Conservation (phyloP, 371 early-diverging fungal genomes). For the Mortierella sp. region DNA sequence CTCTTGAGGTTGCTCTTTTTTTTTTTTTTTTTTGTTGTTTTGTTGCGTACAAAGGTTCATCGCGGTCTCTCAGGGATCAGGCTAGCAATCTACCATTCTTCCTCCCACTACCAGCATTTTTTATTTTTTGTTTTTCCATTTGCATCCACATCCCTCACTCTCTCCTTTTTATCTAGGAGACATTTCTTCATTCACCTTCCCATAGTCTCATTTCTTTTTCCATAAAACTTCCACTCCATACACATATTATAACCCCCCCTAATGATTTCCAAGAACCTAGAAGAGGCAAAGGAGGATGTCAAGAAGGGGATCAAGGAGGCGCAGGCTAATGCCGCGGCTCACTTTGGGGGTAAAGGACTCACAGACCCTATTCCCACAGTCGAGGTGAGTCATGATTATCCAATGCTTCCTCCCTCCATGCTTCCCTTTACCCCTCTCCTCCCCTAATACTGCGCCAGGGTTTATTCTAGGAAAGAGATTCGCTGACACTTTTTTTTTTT, state of each 20-base stretch:
- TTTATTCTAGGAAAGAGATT: background rate
- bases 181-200: background rate
- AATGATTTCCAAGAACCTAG: slow-evolving; percentile 46
- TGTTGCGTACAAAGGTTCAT: no score
- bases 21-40: background rate
- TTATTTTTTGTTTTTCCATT: no score
- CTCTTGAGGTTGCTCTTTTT: no score
- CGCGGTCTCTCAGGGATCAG: no score
- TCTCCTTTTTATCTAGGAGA: background rate
- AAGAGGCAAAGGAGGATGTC: slow-evolving; percentile 50
- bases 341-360: slow-evolving; percentile 61
- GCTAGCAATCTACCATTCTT: no score
- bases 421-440: slow-evolving; percentile 6
- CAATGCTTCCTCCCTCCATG: background rate
- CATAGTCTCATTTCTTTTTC: background rate
- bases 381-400: slow-evolving; percentile 60
- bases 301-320: no score
- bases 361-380: slow-evolving; percentile 70
- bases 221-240: background rate
- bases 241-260: background rate
- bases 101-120: no score
- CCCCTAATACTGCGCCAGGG: slow-evolving; percentile 17
- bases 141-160: background rate
- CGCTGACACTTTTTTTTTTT: background rate
- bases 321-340: slow-evolving; percentile 43